These are phyloP conservation scores for Eruca vesicaria DNA, from an alignment of 441 rosid genomes.

Conservation along the genomic window DNA sequence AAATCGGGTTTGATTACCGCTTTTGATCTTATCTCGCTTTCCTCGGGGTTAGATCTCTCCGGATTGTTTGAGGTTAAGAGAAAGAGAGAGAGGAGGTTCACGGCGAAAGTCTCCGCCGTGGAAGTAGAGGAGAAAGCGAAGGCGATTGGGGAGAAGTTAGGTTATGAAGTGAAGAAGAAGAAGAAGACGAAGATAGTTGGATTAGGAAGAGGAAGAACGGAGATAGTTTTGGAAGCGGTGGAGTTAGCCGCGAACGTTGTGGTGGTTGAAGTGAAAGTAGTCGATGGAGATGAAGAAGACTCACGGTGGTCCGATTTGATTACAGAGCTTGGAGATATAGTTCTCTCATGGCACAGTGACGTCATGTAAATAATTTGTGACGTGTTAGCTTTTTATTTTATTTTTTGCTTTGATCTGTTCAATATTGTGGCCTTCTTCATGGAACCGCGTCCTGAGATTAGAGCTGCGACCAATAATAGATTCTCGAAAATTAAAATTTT, in stretches of 20 bases:
- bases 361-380: conserved; percentile 37
- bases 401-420: not conserved
- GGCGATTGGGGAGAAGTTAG: conserved; percentile 60
- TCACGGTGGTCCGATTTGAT: conserved; percentile 65
- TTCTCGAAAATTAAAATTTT: too few species aligned
- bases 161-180: conserved; percentile 62
- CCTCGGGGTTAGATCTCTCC: conserved; percentile 78
- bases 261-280: conserved; percentile 63
- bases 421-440: not conserved
- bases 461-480: too few species aligned
- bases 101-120: conserved; percentile 50
- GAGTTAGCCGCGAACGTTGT: conserved; percentile 50
- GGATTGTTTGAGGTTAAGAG: conserved; percentile 58
- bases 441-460: too few species aligned
- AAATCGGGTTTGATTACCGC: conserved; percentile 44
- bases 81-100: conserved; percentile 61
- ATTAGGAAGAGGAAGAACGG: conserved; percentile 57
- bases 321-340: conserved; percentile 61
- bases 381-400: not conserved
- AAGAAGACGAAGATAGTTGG: conserved; percentile 47
- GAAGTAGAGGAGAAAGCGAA: conserved; percentile 57
- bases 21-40: conserved; percentile 71
- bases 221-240: conserved; percentile 48
- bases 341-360: conserved; percentile 64
- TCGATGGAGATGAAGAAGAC: conserved; percentile 48